Evolutionary conservation across 2,329 filamentous ascomycete species (phyloP).

Genomic region (Calonectria hawksworthii): DNA sequence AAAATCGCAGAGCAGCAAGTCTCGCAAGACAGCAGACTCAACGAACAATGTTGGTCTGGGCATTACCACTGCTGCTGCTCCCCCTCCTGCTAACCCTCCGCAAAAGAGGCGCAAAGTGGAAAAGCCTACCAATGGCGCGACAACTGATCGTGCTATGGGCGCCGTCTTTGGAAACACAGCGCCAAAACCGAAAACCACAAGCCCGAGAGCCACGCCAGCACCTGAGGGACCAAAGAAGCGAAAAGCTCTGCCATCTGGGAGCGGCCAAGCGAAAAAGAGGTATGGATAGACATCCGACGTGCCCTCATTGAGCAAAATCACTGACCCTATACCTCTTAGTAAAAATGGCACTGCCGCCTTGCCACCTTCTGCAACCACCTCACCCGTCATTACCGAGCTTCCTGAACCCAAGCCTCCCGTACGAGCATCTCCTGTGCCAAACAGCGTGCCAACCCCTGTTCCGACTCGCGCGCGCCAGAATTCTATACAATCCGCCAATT

Average conservation of each 20-base stretch:
- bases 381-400: conserved; percentile 79
- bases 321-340: conserved; percentile 40
- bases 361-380: conserved; percentile 81
- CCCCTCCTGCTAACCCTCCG: conserved; percentile 69
- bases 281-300: conserved; percentile 56
- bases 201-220: conserved; percentile 77
- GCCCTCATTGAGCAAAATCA: not conserved
- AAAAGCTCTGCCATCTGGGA: conserved; percentile 75
- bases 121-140: conserved; percentile 67
- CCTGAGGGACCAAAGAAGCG: conserved; percentile 80
- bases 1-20: conserved; percentile 74
- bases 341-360: conserved; percentile 62
- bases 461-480: conserved; percentile 83
- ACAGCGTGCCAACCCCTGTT: conserved; percentile 69
- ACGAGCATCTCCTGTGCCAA: conserved; percentile 72
- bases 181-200: conserved; percentile 72
- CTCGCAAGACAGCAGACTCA: conserved; percentile 72
- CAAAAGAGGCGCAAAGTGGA: conserved; percentile 88
- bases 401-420: conserved; percentile 69
- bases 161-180: conserved; percentile 64
- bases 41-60: conserved; percentile 72
- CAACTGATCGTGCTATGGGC: conserved; percentile 79
- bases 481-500: conserved; percentile 70
- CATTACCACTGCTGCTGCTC: conserved; percentile 68
- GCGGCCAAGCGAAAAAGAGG: conserved; percentile 85